Conservation (phyloP, 108 stramenopile species). For the Fistulifera pelliculosa region DNA sequence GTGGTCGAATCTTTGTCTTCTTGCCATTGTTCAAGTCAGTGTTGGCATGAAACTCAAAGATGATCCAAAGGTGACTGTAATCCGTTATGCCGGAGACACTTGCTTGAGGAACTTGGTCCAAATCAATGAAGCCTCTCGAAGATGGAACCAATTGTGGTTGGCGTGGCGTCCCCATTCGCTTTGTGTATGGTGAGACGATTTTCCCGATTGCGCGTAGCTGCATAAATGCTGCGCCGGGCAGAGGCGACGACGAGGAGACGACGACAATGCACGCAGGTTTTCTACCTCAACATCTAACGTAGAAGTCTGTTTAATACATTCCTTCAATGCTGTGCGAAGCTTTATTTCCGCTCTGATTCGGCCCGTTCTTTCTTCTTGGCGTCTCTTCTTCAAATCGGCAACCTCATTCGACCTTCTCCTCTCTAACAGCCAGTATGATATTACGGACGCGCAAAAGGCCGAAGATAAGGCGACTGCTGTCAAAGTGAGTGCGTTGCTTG, state of each 20-base stretch:
- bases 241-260: background rate
- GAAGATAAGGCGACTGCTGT: too few relatives aligned
- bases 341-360: constrained; percentile 78
- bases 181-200: constrained; percentile 62
- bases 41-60: constrained; percentile 95
- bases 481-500: too few relatives aligned
- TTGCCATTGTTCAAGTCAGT: constrained; percentile 46
- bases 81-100: background rate
- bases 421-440: too few relatives aligned
- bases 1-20: constrained; percentile 74
- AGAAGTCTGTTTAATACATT: constrained; percentile 15
- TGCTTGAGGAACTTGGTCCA: constrained; percentile 10
- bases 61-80: constrained; percentile 76
- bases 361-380: constrained; percentile 66
- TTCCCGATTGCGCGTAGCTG: constrained; percentile 35
- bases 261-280: background rate
- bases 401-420: too few relatives aligned
- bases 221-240: constrained; percentile 24
- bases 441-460: too few relatives aligned
- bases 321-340: constrained; percentile 42
- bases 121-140: constrained; percentile 48
- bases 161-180: constrained; percentile 78
- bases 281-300: background rate
- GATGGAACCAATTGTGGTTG: constrained; percentile 69
- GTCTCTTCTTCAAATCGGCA: background rate